These are phyloP conservation scores for Neurospora sp. DNA, from an alignment of 495 filamentous ascomycete genomes.

Conservation along the genomic window DNA sequence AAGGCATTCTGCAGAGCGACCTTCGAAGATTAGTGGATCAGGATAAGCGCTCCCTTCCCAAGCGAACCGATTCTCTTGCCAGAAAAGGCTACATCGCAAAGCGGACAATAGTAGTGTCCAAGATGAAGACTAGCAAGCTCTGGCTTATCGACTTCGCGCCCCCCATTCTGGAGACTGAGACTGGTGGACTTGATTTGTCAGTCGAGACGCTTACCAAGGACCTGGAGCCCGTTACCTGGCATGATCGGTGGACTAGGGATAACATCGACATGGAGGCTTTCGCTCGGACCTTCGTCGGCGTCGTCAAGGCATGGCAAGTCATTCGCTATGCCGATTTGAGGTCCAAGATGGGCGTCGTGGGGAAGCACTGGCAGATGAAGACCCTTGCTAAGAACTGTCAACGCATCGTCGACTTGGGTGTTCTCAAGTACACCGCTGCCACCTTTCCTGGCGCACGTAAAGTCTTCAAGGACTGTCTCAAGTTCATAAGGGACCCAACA, in stretches of 20 bases:
- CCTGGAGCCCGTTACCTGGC: slow-evolving; percentile 37
- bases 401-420: slow-evolving; percentile 58
- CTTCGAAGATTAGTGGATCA: slow-evolving; percentile 68
- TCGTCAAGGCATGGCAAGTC: slow-evolving; percentile 37
- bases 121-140: slow-evolving; percentile 56
- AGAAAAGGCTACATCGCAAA: slow-evolving; percentile 82
- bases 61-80: slow-evolving; percentile 63
- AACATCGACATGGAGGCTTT: slow-evolving; percentile 42
- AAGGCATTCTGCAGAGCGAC: slow-evolving; percentile 72
- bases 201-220: slow-evolving; percentile 28
- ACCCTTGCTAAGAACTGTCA: slow-evolving; percentile 57
- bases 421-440: slow-evolving; percentile 59
- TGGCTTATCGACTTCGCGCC: slow-evolving; percentile 53
- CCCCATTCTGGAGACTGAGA: slow-evolving; percentile 25
- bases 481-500: slow-evolving; percentile 64
- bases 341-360: slow-evolving; percentile 45
- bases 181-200: slow-evolving; percentile 20
- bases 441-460: slow-evolving; percentile 33
- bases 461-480: slow-evolving; percentile 53
- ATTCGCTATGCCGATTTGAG: slow-evolving; percentile 53
- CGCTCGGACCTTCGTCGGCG: slow-evolving; percentile 35
- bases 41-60: slow-evolving; percentile 81
- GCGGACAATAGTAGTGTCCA: slow-evolving; percentile 51
- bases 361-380: slow-evolving; percentile 54
- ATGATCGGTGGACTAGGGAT: slow-evolving; percentile 39